These are phyloP conservation scores for Fusarium verrucosum DNA, from an alignment of 2,329 filamentous ascomycete species.

Conservation along the genomic window DNA sequence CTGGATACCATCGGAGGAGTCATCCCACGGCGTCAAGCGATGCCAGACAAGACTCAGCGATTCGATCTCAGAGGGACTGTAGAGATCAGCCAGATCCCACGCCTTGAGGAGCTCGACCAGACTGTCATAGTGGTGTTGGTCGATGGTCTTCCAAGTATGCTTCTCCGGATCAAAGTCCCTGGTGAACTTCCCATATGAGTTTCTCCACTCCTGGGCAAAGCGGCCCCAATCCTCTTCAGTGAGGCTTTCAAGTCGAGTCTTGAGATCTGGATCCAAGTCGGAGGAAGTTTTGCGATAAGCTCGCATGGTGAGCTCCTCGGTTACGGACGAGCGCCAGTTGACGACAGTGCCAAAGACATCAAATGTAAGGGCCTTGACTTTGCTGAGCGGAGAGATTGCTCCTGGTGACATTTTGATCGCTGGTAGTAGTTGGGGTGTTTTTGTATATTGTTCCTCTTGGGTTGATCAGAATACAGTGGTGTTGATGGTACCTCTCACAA, in stretches of 20 bases:
- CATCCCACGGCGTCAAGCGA: slow-evolving; percentile 73
- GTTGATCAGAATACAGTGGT: neutral
- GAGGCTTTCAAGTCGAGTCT: slow-evolving; percentile 59
- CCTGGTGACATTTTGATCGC: slow-evolving; percentile 40
- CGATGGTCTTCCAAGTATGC: slow-evolving; percentile 72
- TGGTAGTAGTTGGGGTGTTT: neutral
- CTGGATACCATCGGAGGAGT: slow-evolving; percentile 65
- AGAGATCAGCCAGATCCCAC: slow-evolving; percentile 67
- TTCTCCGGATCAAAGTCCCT: slow-evolving; percentile 57
- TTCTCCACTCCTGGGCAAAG: slow-evolving; percentile 77
- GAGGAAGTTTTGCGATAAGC: slow-evolving; percentile 60
- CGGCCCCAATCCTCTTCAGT: slow-evolving; percentile 66
- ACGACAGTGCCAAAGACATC: slow-evolving; percentile 85
- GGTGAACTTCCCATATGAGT: slow-evolving; percentile 71
- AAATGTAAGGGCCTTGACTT: slow-evolving; percentile 71
- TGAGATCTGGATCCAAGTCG: slow-evolving; percentile 58
- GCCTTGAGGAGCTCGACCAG: slow-evolving; percentile 66
- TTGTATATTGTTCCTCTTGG: neutral
- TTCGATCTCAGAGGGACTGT: slow-evolving; percentile 68
- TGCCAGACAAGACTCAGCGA: slow-evolving; percentile 77
- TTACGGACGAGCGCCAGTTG: slow-evolving; percentile 77
- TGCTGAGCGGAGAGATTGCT: slow-evolving; percentile 40
- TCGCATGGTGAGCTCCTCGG: slow-evolving; percentile 63
- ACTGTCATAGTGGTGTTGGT: slow-evolving; percentile 74
- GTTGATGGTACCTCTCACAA: neutral